phyloP scores from a whole-genome alignment of 139 green algal genomes.

The Nannochloris sp. region DNA sequence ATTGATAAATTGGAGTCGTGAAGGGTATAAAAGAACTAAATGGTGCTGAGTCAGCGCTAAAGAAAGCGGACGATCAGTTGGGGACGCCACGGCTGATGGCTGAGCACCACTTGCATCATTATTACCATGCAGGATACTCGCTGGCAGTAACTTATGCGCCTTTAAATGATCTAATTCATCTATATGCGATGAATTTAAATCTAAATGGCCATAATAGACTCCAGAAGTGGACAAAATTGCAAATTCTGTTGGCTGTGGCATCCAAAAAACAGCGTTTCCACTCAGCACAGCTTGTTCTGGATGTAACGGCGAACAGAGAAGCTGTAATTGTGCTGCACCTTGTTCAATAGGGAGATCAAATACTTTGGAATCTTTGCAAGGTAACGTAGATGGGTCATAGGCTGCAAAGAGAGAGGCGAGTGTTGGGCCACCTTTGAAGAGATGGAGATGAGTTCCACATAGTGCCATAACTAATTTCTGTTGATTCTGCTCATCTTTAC shows the following conservation, averaged over 20 bases:
- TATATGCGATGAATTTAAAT: neutral
- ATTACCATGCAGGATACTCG: neutral
- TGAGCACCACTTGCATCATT: neutral
- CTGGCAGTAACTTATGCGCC: constrained; percentile 22
- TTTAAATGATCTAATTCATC: constrained; percentile 20
- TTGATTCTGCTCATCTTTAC: neutral
- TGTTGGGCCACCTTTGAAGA: constrained; percentile 30
- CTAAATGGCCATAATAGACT: constrained; percentile 31
- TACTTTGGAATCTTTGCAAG: neutral
- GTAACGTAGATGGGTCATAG: neutral
- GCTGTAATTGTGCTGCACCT: constrained; percentile 20
- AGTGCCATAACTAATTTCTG: constrained; percentile 59
- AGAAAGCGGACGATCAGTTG: constrained; percentile 28
- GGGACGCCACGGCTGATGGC: neutral
- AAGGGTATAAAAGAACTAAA: constrained; percentile 59
- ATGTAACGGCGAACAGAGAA: constrained; percentile 11
- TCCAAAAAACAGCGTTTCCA: neutral
- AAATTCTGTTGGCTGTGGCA: constrained; percentile 23
- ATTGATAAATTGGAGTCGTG: constrained; percentile 56
- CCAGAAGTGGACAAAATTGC: constrained; percentile 33
- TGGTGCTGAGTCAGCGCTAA: constrained; percentile 68
- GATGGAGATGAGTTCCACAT: constrained; percentile 48
- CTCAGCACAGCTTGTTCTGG: neutral
- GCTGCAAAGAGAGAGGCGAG: constrained; percentile 30
- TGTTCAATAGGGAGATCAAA: constrained; percentile 21